phyloP scores from a whole-genome alignment of 805 yeast genomes.

The Yarrowia alimentaria region DNA sequence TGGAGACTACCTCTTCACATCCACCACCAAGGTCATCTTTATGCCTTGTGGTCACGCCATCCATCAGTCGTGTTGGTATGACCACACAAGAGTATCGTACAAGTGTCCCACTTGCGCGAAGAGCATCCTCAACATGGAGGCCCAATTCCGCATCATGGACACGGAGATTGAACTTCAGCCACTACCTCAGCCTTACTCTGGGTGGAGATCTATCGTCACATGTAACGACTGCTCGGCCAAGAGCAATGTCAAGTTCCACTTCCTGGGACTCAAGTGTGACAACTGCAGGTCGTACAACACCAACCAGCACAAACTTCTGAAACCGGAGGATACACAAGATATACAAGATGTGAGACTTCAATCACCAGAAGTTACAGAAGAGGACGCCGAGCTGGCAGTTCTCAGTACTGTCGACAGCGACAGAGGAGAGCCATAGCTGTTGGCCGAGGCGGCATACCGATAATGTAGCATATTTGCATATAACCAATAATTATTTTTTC shows the following conservation, averaged over 20 bases:
- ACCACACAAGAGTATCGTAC: constrained; percentile 76
- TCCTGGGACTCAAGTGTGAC: constrained; percentile 81
- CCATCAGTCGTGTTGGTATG: constrained; percentile 80
- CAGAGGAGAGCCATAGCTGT: neutral
- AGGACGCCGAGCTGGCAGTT: constrained; percentile 14
- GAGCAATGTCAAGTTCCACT: constrained; percentile 71
- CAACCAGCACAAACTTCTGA: constrained; percentile 63
- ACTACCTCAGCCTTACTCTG: constrained; percentile 73
- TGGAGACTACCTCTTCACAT: constrained; percentile 83
- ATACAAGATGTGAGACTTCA: constrained; percentile 11
- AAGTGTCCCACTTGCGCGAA: constrained; percentile 89
- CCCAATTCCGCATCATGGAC: constrained; percentile 82
- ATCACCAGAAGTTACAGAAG: constrained; percentile 10
- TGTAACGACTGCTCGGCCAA: constrained; percentile 83
- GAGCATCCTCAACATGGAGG: constrained; percentile 81
- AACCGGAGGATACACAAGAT: constrained; percentile 52
- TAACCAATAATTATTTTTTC: constrained; percentile 1
- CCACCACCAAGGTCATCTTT: constrained; percentile 78
- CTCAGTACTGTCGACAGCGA: constrained; percentile 1
- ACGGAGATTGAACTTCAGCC: constrained; percentile 74
- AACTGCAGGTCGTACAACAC: constrained; percentile 89
- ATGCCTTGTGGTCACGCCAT: constrained; percentile 95
- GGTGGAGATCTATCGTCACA: constrained; percentile 71
- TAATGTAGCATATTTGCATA: constrained; percentile 2
- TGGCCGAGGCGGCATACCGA: too few species aligned